Conservation (phyloP, 352 stramenopile genomes). For the Halophytophthora batemanensis region DNA sequence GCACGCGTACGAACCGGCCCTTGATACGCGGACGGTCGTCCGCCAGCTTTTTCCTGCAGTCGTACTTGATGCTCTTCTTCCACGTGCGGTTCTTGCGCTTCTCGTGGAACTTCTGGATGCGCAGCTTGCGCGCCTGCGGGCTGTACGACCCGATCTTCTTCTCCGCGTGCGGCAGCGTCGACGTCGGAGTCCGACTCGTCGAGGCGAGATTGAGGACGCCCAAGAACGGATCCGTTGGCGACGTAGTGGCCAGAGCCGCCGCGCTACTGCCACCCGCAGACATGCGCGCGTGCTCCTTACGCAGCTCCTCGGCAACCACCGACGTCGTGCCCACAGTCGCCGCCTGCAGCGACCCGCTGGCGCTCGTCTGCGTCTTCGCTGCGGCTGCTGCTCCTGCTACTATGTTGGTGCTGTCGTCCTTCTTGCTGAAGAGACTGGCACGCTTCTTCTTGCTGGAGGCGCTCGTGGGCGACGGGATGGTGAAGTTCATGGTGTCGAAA, state of each 20-base stretch:
- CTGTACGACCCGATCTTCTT: slow-evolving; percentile 95
- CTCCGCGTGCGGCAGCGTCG: slow-evolving; percentile 15
- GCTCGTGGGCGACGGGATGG: slow-evolving; percentile 72
- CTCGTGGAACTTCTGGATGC: slow-evolving; percentile 96
- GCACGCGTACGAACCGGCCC: slow-evolving; percentile 90
- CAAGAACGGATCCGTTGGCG: slow-evolving; percentile 33
- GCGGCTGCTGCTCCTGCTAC: background rate
- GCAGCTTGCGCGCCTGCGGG: slow-evolving; percentile 88
- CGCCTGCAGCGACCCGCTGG: slow-evolving; percentile 31
- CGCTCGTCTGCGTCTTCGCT: background rate
- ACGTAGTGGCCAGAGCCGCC: slow-evolving; percentile 25
- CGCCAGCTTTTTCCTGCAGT: slow-evolving; percentile 97
- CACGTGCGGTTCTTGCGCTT: slow-evolving; percentile 96
- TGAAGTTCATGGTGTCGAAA: slow-evolving; percentile 86
- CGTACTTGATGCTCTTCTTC: slow-evolving; percentile 99
- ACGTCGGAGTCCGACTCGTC: slow-evolving; percentile 21
- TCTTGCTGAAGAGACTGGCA: slow-evolving; percentile 36
- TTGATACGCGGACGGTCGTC: slow-evolving; percentile 94
- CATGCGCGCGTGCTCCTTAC: slow-evolving; percentile 31
- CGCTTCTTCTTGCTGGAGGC: slow-evolving; percentile 52
- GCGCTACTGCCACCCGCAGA: slow-evolving; percentile 16
- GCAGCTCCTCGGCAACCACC: slow-evolving; percentile 29
- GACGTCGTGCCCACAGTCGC: slow-evolving; percentile 26
- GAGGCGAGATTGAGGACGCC: slow-evolving; percentile 41
- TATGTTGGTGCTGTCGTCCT: slow-evolving; percentile 19